Conservation (phyloP, 805 yeast species). For the Zygotorulaspora chibaensis region DNA sequence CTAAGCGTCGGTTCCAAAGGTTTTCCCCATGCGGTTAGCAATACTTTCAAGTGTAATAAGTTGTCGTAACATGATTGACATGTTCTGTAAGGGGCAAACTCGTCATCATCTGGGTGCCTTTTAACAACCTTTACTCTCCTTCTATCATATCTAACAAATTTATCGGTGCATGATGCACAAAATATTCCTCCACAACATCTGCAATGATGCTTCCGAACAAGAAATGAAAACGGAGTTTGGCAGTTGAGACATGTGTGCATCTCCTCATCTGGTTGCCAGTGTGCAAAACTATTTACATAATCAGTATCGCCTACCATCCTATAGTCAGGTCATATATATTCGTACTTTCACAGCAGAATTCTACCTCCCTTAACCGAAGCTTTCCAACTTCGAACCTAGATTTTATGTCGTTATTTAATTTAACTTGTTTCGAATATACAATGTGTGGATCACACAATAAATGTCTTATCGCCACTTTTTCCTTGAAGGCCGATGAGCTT, state of each 20-base stretch:
- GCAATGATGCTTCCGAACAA: constrained; percentile 64
- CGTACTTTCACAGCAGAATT: too few relatives aligned
- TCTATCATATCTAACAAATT: constrained; percentile 29
- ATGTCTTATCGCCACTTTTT: too few relatives aligned
- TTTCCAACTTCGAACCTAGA: neutral
- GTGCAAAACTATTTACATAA: constrained; percentile 24
- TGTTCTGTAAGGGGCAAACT: constrained; percentile 53
- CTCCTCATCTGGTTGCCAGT: constrained; percentile 33
- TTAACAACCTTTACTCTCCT: constrained; percentile 26
- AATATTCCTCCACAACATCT: constrained; percentile 64
- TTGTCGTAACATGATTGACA: constrained; percentile 56
- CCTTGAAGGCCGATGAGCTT: too few relatives aligned
- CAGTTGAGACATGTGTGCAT: constrained; percentile 45
- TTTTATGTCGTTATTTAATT: too few relatives aligned
- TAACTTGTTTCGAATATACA: too few relatives aligned
- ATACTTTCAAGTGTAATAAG: constrained; percentile 29
- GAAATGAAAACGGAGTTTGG: constrained; percentile 41
- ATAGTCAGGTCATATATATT: neutral
- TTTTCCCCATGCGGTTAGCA: constrained; percentile 21
- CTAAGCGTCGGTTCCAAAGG: constrained; percentile 9
- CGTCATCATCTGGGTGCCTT: constrained; percentile 21
- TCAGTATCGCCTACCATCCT: constrained; percentile 12
- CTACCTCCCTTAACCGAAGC: too few relatives aligned
- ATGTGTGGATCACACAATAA: too few relatives aligned
- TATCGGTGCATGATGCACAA: constrained; percentile 40